Percentiles rank a stretch among this genome's conserved stretches.
These are phyloP conservation scores for Rhodotorula mucilaginosa DNA, from an alignment of 1,284 basidiomycete genomes.

Conservation along the genomic window DNA sequence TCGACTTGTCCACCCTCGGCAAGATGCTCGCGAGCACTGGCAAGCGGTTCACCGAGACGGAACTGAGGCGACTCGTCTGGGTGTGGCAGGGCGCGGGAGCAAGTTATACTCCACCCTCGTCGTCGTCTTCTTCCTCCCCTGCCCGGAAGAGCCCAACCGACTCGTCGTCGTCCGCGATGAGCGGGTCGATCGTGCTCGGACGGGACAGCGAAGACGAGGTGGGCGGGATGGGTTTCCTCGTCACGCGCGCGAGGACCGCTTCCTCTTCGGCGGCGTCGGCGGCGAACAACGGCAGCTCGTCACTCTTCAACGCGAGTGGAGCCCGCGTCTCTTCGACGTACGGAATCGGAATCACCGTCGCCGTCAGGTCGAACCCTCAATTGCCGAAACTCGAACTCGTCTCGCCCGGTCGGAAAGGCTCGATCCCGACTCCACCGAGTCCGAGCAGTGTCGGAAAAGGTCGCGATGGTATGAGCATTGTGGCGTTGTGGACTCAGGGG, in stretches of 20 bases:
- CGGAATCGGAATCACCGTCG: constrained; percentile 34
- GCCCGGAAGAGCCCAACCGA: background rate
- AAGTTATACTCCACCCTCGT: no score
- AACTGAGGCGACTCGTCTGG: constrained; percentile 33
- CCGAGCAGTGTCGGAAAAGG: constrained; percentile 35
- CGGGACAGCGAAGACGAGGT: constrained; percentile 20
- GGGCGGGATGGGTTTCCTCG: constrained; percentile 39
- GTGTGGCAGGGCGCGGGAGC: constrained; percentile 32
- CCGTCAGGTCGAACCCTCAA: constrained; percentile 34
- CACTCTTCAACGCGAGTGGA: background rate
- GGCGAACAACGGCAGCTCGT: background rate
- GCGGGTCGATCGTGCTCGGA: constrained; percentile 2
- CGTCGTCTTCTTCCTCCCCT: background rate
- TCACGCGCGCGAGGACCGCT: constrained; percentile 22
- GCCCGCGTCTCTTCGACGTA: constrained; percentile 25
- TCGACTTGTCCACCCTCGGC: constrained; percentile 30
- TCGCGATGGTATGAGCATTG: constrained; percentile 40
- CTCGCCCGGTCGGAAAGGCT: constrained; percentile 1
- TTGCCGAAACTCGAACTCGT: constrained; percentile 36
- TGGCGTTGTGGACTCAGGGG: constrained; percentile 39
- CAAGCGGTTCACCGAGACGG: constrained; percentile 26
- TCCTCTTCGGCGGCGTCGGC: background rate
- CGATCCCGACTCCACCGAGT: constrained; percentile 21
- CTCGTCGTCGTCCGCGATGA: background rate
- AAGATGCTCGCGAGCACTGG: constrained; percentile 26